Evolutionary conservation across 1,139 yeast genomes (phyloP).

Genomic region (Suhomyces ambrosiae): DNA sequence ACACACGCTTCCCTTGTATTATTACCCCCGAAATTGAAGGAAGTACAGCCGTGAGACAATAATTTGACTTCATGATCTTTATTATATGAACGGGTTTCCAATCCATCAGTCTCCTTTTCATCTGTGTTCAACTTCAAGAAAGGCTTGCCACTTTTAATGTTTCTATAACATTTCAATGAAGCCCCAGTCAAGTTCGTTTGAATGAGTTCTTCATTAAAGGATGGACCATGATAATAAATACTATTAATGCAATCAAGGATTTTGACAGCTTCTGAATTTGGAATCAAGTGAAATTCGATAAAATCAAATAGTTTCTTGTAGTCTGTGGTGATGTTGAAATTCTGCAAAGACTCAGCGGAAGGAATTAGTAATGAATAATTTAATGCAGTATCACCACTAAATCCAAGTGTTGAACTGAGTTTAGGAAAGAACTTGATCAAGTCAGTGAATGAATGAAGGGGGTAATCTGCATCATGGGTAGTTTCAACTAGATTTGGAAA

Average conservation of each 20-base stretch:
- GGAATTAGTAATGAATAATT: constrained; percentile 78
- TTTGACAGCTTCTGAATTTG: constrained; percentile 45
- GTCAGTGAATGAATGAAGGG: constrained; percentile 44
- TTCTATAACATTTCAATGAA: constrained; percentile 44
- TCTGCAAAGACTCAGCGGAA: constrained; percentile 54
- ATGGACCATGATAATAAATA: constrained; percentile 5
- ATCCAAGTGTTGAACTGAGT: constrained; percentile 23
- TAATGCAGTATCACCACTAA: constrained; percentile 20
- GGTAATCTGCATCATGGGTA: constrained; percentile 47
- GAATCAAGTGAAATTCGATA: constrained; percentile 69
- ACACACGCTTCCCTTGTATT: constrained; percentile 52
- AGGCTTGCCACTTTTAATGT: constrained; percentile 43
- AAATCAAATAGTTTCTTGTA: constrained; percentile 52
- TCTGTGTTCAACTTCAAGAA: constrained; percentile 28
- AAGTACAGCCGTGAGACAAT: constrained; percentile 68
- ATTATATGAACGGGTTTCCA: constrained; percentile 49
- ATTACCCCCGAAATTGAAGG: constrained; percentile 22
- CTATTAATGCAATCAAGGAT: constrained; percentile 37
- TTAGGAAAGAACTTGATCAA: constrained; percentile 45
- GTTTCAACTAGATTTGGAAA: constrained; percentile 56
- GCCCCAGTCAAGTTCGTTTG: constrained; percentile 41
- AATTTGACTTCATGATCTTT: constrained; percentile 67
- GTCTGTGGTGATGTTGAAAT: constrained; percentile 53
- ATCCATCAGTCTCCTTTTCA: constrained; percentile 19
- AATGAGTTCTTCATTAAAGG: constrained; percentile 14